Base-by-base conservation (phyloP, 495 filamentous ascomycete genomes). In the Tirmania nivea region DNA sequence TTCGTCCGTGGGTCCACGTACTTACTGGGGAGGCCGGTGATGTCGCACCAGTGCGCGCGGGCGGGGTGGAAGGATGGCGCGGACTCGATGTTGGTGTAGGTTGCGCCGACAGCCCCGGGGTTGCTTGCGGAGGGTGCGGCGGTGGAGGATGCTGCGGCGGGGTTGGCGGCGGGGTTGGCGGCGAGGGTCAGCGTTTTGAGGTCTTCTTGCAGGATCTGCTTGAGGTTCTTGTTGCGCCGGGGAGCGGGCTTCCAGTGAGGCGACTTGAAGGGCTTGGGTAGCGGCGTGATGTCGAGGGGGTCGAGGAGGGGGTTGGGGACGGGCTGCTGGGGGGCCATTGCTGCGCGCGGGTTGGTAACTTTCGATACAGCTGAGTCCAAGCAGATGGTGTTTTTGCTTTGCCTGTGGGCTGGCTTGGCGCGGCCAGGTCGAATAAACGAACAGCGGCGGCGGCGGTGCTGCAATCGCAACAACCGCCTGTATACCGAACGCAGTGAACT, bases 161-260 rank as follows among this genome's bases (percentile, higher is more conserved):
- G 63, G 78, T 67, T 0, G 56, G 70, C 75, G 7, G 69, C 73
- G 8, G 73, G 74, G 11, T 77, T 73, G 10, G 71, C 71, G 14
- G 68, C 70, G 11, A 81, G 83, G 8, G 84, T 83, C 69, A 94
- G 86, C 62, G 86, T 87, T 37, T 86, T 78, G 20, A 81, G 74
- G 31, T 80, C 84, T 59, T 97, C 90, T n/a, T 85, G 79, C 56
- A 97, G 74, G 55, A 96, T 86, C 64, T 93, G 84, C 68, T 96
- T 96, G 68, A 96, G 80, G 63, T 92, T 94, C 71, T 95, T 95
- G 73, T 95, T 96, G 66, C 90, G 86, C 12, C 90, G 86, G 66
- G 86, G 82, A 54, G 88, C 83, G 16, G 92, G 83, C 57, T 80
- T 85, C 89, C 89, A 97, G 63, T 78, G 67, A 0, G 80, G 70